Conservation (phyloP, 176 grass and related monocot genomes). For the Musa schizocarpa region DNA sequence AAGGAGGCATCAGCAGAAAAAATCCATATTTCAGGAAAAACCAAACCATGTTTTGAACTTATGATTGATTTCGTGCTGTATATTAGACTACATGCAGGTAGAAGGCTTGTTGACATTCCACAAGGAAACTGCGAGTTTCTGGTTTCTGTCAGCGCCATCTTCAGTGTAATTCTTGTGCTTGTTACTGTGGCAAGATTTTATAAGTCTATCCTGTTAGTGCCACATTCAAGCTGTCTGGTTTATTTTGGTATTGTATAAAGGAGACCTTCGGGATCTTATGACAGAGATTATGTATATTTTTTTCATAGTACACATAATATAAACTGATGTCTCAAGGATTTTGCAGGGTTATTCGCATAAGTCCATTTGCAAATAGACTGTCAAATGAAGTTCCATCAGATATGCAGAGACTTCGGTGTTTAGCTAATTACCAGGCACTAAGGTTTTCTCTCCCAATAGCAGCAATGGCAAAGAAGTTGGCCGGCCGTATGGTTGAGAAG, state of each 20-base stretch:
- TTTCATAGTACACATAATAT: no score
- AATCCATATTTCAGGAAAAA: not conserved
- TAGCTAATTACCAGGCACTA: slow-evolving; percentile 9
- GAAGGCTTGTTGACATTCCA: no score
- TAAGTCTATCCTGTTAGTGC: not conserved
- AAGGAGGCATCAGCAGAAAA: not conserved
- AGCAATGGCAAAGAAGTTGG: slow-evolving; percentile 16
- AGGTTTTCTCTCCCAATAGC: slow-evolving; percentile 13
- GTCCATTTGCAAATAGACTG: slow-evolving; percentile 20
- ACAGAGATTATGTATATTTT: no score
- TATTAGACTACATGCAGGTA: not conserved
- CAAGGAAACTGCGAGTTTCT: not conserved
- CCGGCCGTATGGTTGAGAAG: slow-evolving; percentile 7
- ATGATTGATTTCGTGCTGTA: not conserved
- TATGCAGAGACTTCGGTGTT: slow-evolving; percentile 12
- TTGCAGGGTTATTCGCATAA: slow-evolving; percentile 21
- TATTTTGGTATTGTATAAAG: not conserved
- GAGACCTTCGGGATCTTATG: not conserved
- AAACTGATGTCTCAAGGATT: not conserved
- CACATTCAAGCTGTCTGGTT: not conserved
- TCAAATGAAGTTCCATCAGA: slow-evolving; percentile 5
- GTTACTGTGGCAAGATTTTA: not conserved
- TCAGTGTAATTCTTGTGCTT: not conserved
- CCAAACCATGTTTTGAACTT: not conserved
- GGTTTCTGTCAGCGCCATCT: not conserved